phyloP scores from a whole-genome alignment of 2,329 filamentous ascomycete genomes.

The Mycosphaerella sp. region DNA sequence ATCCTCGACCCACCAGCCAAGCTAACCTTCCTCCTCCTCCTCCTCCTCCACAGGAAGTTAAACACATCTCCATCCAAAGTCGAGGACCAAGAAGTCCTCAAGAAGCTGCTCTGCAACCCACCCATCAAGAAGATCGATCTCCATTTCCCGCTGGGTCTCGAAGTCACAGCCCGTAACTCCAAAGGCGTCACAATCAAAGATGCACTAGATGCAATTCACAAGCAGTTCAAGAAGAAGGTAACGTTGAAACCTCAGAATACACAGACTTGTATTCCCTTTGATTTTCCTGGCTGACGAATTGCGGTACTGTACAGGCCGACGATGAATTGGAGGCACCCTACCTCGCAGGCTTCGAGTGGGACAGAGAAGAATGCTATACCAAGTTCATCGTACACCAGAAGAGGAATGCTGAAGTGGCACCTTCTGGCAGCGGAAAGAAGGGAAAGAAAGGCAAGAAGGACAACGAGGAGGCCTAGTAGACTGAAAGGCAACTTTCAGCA shows the following conservation, averaged over 20 bases:
- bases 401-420: constrained; percentile 54
- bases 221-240: constrained; percentile 94
- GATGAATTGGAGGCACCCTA: constrained; percentile 84
- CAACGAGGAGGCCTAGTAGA: constrained; percentile 22
- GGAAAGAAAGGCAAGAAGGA: constrained; percentile 40
- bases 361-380: constrained; percentile 86
- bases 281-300: too few relatives aligned
- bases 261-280: too few relatives aligned
- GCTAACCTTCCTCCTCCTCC: background rate
- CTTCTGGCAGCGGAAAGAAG: constrained; percentile 55
- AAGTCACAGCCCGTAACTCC: constrained; percentile 82
- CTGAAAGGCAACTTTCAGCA: background rate
- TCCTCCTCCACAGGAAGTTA: constrained; percentile 65
- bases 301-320: constrained; percentile 56
- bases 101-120: constrained; percentile 71
- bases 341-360: constrained; percentile 94
- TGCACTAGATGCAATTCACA: constrained; percentile 89
- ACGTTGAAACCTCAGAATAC: too few relatives aligned
- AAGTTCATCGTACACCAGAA: constrained; percentile 80
- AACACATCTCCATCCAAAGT: constrained; percentile 74
- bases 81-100: constrained; percentile 78
- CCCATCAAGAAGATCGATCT: constrained; percentile 92
- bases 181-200: constrained; percentile 98
- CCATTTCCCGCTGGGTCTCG: constrained; percentile 78
- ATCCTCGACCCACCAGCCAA: background rate